These are phyloP conservation scores for Aspergillus jensenii DNA, from an alignment of 2,329 filamentous ascomycete genomes.

Conservation along the genomic window DNA sequence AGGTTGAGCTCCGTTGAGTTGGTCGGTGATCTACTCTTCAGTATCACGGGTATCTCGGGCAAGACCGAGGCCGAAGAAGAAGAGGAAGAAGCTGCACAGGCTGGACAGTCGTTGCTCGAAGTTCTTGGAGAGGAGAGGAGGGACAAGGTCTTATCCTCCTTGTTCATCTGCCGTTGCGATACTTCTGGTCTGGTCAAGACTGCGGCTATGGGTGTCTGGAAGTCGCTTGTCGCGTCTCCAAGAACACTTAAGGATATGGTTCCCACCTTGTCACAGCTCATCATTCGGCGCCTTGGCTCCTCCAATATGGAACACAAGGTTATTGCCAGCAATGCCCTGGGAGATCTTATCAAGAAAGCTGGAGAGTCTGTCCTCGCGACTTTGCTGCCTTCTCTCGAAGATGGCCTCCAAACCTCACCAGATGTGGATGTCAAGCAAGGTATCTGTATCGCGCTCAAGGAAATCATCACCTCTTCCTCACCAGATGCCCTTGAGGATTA, in stretches of 20 bases:
- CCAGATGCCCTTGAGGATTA: conserved; percentile 89
- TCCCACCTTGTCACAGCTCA: conserved; percentile 88
- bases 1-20: conserved; percentile 97
- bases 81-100: conserved; percentile 73
- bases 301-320: conserved; percentile 98
- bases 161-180: conserved; percentile 97
- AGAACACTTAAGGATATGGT: conserved; percentile 92
- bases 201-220: conserved; percentile 92
- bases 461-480: conserved; percentile 86
- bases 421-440: conserved; percentile 94
- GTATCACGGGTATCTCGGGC: conserved; percentile 88
- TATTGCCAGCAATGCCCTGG: conserved; percentile 94
- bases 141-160: conserved; percentile 93
- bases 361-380: conserved; percentile 89
- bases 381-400: conserved; percentile 85
- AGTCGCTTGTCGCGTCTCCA: conserved; percentile 89
- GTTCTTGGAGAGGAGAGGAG: conserved; percentile 93
- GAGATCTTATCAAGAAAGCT: conserved; percentile 94
- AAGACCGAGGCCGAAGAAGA: conserved; percentile 79
- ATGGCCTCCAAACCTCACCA: conserved; percentile 81
- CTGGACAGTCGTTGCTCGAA: conserved; percentile 88
- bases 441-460: conserved; percentile 93
- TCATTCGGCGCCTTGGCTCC: conserved; percentile 90
- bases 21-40: conserved; percentile 95
- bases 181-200: conserved; percentile 87